Conservation (phyloP, 495 filamentous ascomycete genomes). For the Tricharina praecox region DNA sequence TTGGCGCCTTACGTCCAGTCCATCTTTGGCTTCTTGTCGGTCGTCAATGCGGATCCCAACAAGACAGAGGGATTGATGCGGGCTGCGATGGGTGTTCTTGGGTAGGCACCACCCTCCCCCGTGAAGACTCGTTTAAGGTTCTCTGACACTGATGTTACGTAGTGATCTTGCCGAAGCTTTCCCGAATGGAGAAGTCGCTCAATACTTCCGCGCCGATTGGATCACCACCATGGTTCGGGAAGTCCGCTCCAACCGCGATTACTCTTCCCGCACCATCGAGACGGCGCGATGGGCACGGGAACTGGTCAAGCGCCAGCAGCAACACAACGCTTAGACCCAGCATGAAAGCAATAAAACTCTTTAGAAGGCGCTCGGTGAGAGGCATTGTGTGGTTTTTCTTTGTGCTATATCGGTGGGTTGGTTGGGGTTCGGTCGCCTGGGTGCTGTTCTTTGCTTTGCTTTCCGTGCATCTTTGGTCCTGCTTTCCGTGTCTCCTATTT, state of each 20-base stretch:
- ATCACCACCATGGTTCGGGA: constrained; percentile 73
- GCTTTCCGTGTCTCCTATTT: neutral
- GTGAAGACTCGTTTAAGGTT: neutral
- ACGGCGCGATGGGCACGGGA: constrained; percentile 95
- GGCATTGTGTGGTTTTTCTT: constrained; percentile 2
- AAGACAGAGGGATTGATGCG: constrained; percentile 83
- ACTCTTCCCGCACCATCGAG: constrained; percentile 63
- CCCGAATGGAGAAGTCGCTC: constrained; percentile 69
- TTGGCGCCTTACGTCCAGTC: constrained; percentile 64
- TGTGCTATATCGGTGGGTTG: constrained; percentile 6
- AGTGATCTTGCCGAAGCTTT: constrained; percentile 91
- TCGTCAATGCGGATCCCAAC: constrained; percentile 62
- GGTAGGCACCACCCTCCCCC: constrained; percentile 40
- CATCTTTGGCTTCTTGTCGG: constrained; percentile 77
- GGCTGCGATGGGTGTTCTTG: constrained; percentile 87
- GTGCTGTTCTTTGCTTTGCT: constrained; percentile 2
- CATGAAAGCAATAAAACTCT: neutral
- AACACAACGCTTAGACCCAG: constrained; percentile 2
- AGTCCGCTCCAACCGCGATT: constrained; percentile 68
- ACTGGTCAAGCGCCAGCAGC: constrained; percentile 77
- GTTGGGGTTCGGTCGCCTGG: constrained; percentile 4
- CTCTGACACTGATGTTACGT: constrained; percentile 3
- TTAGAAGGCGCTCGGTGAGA: constrained; percentile 7
- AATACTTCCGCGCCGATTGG: constrained; percentile 82
- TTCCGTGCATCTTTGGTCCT: neutral